These are phyloP conservation scores for Trichophyton benhamiae DNA, from an alignment of 2,329 filamentous ascomycete genomes.

Conservation along the genomic window DNA sequence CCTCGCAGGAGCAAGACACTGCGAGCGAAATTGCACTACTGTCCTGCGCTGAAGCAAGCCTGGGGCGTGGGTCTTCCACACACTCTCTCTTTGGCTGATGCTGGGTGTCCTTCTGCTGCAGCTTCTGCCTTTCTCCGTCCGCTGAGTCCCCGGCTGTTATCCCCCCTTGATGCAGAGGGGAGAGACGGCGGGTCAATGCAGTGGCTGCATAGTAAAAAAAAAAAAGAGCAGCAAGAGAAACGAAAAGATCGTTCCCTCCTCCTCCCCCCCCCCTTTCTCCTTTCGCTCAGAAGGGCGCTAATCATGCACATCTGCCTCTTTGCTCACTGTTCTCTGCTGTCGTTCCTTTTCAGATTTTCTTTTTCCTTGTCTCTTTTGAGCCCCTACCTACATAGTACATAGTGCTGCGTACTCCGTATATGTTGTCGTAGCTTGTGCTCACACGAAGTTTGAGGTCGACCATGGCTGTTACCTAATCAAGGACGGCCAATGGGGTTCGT, in stretches of 20 bases:
- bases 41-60: neutral
- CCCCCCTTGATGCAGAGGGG: neutral
- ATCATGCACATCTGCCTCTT: neutral
- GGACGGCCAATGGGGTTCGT: neutral
- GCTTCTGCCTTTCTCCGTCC: too few relatives aligned
- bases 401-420: neutral
- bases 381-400: neutral
- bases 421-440: neutral
- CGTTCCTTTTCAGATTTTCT: neutral
- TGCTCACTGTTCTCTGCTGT: neutral
- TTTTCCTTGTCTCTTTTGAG: neutral
- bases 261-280: neutral
- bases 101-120: too few relatives aligned
- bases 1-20: neutral
- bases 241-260: neutral
- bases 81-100: neutral
- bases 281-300: conserved; percentile 5
- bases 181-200: conserved; percentile 3
- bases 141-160: too few relatives aligned
- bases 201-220: neutral
- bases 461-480: neutral
- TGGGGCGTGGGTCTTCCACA: conserved; percentile 3
- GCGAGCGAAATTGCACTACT: neutral
- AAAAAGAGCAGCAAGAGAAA: neutral
- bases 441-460: neutral